phyloP scores from a whole-genome alignment of 352 stramenopile species.

The Pythium dissimile region DNA sequence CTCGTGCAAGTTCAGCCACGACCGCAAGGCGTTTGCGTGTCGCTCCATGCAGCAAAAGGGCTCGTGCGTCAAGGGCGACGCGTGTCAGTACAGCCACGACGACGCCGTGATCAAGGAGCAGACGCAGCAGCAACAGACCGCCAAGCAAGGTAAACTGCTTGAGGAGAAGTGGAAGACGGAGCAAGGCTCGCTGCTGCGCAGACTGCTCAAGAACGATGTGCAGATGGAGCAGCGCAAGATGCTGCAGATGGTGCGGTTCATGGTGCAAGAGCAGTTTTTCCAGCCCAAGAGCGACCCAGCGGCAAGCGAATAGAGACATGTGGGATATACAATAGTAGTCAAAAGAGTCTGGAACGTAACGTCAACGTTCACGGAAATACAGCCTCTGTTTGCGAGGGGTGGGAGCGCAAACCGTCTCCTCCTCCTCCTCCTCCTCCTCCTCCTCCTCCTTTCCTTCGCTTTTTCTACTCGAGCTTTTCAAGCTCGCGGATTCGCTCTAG shows the following conservation, averaged over 20 bases:
- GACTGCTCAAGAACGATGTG: constrained; percentile 73
- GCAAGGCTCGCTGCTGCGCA: constrained; percentile 65
- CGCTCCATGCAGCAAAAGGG: constrained; percentile 54
- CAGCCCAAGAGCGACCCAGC: too few species aligned
- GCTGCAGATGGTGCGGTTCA: constrained; percentile 68
- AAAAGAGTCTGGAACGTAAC: too few species aligned
- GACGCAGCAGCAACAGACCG: constrained; percentile 25
- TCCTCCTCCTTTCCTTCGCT: background rate
- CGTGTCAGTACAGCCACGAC: constrained; percentile 66
- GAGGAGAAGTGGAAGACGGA: constrained; percentile 66
- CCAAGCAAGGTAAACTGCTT: constrained; percentile 36
- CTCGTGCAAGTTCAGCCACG: constrained; percentile 71
- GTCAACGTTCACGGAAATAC: too few species aligned
- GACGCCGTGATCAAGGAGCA: constrained; percentile 27
- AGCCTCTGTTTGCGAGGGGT: too few species aligned
- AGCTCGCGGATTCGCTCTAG: constrained; percentile 90
- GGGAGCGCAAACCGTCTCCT: too few species aligned
- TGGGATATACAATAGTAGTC: too few species aligned
- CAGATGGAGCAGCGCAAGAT: constrained; percentile 65
- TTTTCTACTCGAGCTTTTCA: constrained; percentile 86
- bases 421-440: background rate
- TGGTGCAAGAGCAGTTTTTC: constrained; percentile 60
- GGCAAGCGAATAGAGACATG: constrained; percentile 12
- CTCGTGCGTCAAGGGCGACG: constrained; percentile 46
- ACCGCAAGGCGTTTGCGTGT: constrained; percentile 55